Percentiles rank a stretch among this genome's conserved stretches.
These are phyloP conservation scores for Ustilago curta DNA, from an alignment of 1,284 basidiomycete species.

Conservation along the genomic window DNA sequence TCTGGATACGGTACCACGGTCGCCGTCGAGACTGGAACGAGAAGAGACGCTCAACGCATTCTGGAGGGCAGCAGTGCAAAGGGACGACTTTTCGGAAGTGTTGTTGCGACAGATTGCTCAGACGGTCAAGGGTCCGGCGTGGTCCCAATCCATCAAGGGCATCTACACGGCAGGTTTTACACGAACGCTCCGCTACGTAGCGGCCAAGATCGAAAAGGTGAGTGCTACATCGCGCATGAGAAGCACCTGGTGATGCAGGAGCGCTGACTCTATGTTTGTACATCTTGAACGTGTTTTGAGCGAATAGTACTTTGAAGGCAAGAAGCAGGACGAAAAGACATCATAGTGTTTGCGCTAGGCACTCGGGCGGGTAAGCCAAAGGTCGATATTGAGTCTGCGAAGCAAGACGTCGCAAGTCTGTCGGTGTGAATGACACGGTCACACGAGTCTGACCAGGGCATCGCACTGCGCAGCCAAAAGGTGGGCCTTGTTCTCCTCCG, in stretches of 20 bases:
- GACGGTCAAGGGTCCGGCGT: conserved; percentile 61
- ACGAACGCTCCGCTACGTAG: conserved; percentile 59
- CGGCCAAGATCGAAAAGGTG: conserved; percentile 66
- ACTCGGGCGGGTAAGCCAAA: not conserved
- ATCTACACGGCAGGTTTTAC: conserved; percentile 66
- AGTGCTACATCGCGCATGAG: conserved; percentile 1
- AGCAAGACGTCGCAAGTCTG: no score
- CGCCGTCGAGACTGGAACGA: conserved; percentile 25
- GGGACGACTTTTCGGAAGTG: conserved; percentile 53
- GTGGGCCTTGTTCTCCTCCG: not conserved
- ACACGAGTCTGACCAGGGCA: not conserved
- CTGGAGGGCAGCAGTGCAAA: conserved; percentile 56
- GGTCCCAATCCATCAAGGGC: conserved; percentile 66
- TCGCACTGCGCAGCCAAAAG: not conserved
- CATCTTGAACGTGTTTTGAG: not conserved
- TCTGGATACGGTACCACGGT: conserved; percentile 33
- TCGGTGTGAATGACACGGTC: not conserved
- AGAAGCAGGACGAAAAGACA: conserved; percentile 22
- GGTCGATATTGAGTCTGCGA: not conserved
- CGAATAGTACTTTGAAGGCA: conserved; percentile 53
- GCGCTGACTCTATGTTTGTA: not conserved
- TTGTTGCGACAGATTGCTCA: conserved; percentile 52
- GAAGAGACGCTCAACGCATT: conserved; percentile 48
- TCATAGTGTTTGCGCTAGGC: not conserved
- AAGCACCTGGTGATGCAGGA: not conserved